Base-by-base conservation (phyloP, 371 early-diverging fungal genomes). In the Mortierella sp. region DNA sequence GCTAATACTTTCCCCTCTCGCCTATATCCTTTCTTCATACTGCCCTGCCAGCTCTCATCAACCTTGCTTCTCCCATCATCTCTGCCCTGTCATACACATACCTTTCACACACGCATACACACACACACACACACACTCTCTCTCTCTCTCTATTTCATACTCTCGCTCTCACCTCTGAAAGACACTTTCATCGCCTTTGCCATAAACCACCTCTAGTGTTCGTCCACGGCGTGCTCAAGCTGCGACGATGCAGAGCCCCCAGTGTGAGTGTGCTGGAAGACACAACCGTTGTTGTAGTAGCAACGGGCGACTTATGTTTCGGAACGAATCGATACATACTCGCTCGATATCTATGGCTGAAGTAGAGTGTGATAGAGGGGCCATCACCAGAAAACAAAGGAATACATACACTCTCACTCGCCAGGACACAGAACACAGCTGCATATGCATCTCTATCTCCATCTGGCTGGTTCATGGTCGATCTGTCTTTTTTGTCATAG, bases 181-280 rank as follows among this genome's bases (percentile, higher is more conserved):
- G 50, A 50, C 50, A 51, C 43, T 37, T 53, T n/a, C 31, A 64
- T 54, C 46, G 0, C 69, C 54, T 24, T 53, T 54, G 24, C 51
- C 69, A 48, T 10, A 54, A 51, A 53, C 69, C 59, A 50, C 50
- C 71, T 16, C 48, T 26, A 14, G 48, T 46, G 26, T 16, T 48
- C 44, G 46, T 11, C 73, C 53, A 51, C 72, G 26, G 53, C 21
- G 70, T n/a, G 19, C 53, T 37, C 21, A 37, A 67, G 67, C 67
- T 67, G 67, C 43, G 67, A 67, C 67, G 24, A 67, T 67, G 67
- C 67, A 67, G 40, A 67, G 67, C 11, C 40, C 67, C 67, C 67
- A 67, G 34, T 9, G 67, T 67, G 67, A 37, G 67, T 37, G 67
- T 40, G n/a, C 67, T 67, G 16, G 8, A 14, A 9, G 16, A 19